Evolutionary conservation across 306 rosid genomes (phyloP).

Genomic region (Vigna nakashimae): DNA sequence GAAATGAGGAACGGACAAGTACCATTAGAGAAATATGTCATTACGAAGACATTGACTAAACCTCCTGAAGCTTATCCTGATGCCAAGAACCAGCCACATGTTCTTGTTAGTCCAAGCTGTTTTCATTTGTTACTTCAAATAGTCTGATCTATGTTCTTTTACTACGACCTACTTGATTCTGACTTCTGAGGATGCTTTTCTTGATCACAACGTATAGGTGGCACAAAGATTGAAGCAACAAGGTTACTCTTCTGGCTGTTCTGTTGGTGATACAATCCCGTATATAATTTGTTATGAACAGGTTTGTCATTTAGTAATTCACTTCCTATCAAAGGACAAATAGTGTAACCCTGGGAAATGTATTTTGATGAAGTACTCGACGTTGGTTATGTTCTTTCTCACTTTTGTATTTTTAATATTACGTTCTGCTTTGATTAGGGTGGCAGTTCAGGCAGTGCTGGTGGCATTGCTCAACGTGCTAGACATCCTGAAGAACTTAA

Average conservation of each 20-base stretch:
- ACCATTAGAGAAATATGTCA: constrained; percentile 83
- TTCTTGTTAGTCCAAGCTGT: constrained; percentile 68
- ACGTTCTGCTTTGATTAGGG: constrained; percentile 63
- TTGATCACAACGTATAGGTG: constrained; percentile 64
- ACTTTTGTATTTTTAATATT: constrained; percentile 9
- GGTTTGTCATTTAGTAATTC: constrained; percentile 59
- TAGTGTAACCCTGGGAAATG: constrained; percentile 3
- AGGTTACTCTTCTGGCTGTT: constrained; percentile 86
- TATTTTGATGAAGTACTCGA: constrained; percentile 31
- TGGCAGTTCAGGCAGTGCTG: constrained; percentile 62
- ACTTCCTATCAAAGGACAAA: constrained; percentile 38
- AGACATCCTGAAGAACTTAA: constrained; percentile 97
- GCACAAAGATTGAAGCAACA: constrained; percentile 92
- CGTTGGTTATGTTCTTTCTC: constrained; percentile 32
- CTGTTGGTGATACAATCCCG: constrained; percentile 91
- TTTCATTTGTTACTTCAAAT: constrained; percentile 17
- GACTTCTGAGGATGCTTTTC: constrained; percentile 42
- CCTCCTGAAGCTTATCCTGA: constrained; percentile 96
- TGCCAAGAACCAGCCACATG: constrained; percentile 98
- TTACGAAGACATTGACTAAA: constrained; percentile 92
- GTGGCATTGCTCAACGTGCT: constrained; percentile 90
- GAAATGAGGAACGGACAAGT: constrained; percentile 90
- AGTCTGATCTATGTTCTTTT: constrained; percentile 27
- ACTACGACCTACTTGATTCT: constrained; percentile 34
- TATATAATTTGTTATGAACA: constrained; percentile 90